A percentile compares a stretch with the other conserved stretches of the same genome.
Conservation (phyloP, 352 stramenopile genomes). For the Globisporangium ultimum region DNA sequence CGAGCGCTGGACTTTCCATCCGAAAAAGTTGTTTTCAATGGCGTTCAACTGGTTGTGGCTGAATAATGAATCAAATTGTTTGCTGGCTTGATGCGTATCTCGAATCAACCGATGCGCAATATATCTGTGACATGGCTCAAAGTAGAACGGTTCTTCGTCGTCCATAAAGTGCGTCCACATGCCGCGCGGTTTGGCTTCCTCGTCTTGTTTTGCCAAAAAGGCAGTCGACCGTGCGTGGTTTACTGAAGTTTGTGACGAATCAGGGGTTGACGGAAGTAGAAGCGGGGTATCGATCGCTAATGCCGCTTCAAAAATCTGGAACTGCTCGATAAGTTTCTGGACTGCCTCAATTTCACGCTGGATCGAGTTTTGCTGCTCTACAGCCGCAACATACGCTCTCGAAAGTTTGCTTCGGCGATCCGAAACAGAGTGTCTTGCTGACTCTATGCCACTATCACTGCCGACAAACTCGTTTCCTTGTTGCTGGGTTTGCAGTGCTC, state of each 20-base stretch:
- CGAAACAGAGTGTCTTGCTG: too few species aligned
- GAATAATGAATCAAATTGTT: slow-evolving; percentile 24
- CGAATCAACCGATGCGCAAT: slow-evolving; percentile 23
- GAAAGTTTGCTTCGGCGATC: too few species aligned
- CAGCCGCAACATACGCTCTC: slow-evolving; percentile 20
- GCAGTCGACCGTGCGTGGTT: slow-evolving; percentile 7
- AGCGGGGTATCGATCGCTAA: slow-evolving; percentile 22
- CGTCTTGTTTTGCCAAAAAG: slow-evolving; percentile 4
- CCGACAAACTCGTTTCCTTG: background rate
- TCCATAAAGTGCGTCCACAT: slow-evolving; percentile 35
- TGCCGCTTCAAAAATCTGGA: slow-evolving; percentile 29
- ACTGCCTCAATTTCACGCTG: slow-evolving; percentile 26
- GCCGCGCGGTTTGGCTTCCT: slow-evolving; percentile 18
- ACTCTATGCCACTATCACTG: background rate
- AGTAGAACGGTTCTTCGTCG: slow-evolving; percentile 44
- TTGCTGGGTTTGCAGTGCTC: slow-evolving; percentile 12
- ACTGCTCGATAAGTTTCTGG: slow-evolving; percentile 22
- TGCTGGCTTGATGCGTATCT: slow-evolving; percentile 22
- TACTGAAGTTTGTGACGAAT: background rate
- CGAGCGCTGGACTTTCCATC: slow-evolving; percentile 37
- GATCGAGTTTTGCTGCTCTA: slow-evolving; percentile 26
- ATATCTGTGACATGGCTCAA: slow-evolving; percentile 24
- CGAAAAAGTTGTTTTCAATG: slow-evolving; percentile 26
- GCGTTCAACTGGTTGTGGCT: slow-evolving; percentile 12
- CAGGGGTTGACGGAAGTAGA: background rate